Evolutionary conservation across 106 monocot species (phyloP), one percentile per base, ranked within the genome.

Genomic region (Posidonia australis): DNA sequence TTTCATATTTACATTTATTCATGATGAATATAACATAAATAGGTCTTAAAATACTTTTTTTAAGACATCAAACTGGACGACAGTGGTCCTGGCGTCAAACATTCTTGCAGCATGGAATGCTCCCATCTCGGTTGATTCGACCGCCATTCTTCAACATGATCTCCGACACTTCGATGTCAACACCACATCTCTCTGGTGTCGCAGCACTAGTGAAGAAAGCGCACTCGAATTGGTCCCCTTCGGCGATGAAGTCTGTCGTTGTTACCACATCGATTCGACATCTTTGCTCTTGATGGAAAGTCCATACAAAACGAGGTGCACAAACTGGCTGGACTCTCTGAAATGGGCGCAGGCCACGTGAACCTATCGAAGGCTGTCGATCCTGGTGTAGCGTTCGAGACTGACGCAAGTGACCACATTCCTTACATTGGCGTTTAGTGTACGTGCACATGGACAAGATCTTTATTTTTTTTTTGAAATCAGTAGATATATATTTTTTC

Each of bases 91-190:
- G 71, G 71, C 1, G 62, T 71, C 17, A 63, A 84, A n/a, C 76
- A 87, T 96, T 64, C 63, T 90, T 41, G 90, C 94, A 9, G 80
- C 84, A 0, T 46, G 86, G 54, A 42, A 12, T 2, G 3, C 75
- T 23, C 58, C 45, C 5, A 80, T 78, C 25, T 14, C 11, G 18
- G 42, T 30, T 9, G 45, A 77, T 2, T 83, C 84, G 16, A 82
- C 81, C 9, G 83, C 93, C 22, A 62, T 68, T n/a, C 67, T 89
- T 83, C 48, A 89, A 81, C 26, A 79, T 93, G 44, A 79, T 81
- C 36, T 93, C 93, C 6, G 93, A 89, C 10, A 96, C 94, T 10
- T 96, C 94, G 10, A 96, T 96, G 94, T 81, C 94, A 1, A 82
- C 87, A 65, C 94, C 94, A 13, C 94, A 96, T 71, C 84, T 96